A percentile compares a stretch with the other conserved stretches of the same genome.
Conservation (phyloP, 2,329 filamentous ascomycete genomes). For the Colletotrichum tamarilloi region DNA sequence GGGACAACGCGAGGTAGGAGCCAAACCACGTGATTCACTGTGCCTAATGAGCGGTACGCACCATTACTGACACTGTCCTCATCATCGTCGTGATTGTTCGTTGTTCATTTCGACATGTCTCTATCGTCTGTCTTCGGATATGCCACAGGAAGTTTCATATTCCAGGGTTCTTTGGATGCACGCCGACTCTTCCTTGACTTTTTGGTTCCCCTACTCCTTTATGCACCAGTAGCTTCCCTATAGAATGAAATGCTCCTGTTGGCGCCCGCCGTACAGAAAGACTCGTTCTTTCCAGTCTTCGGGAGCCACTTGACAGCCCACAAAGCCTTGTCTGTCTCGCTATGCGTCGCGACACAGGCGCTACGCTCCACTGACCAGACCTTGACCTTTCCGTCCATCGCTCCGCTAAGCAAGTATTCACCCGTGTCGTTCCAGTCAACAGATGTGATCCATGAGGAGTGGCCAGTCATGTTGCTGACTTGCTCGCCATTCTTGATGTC, state of each 20-base stretch:
- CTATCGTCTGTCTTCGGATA: background rate
- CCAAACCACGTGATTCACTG: conserved; percentile 58
- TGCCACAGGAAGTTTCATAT: background rate
- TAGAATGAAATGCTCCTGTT: conserved; percentile 84
- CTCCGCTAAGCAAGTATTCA: conserved; percentile 88
- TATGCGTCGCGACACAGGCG: conserved; percentile 91
- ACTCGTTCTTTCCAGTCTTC: conserved; percentile 74
- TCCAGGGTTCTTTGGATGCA: conserved; percentile 9
- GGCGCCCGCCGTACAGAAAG: conserved; percentile 83
- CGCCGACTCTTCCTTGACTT: background rate
- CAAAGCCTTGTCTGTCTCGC: conserved; percentile 85
- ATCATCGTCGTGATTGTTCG: background rate
- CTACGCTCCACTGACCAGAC: conserved; percentile 92
- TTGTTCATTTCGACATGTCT: conserved; percentile 8
- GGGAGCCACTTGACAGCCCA: conserved; percentile 90
- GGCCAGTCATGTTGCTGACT: conserved; percentile 83
- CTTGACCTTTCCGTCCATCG: conserved; percentile 94
- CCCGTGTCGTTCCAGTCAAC: conserved; percentile 95
- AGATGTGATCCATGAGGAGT: conserved; percentile 88
- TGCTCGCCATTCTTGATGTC: conserved; percentile 94
- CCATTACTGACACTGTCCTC: background rate
- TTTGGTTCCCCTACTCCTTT: background rate
- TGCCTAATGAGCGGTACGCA: background rate
- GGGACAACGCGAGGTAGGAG: conserved; percentile 64
- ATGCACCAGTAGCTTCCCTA: conserved; percentile 78